Percentiles rank a stretch among this genome's conserved stretches.
Evolutionary conservation across 306 rosid genomes (phyloP).

Genomic region (Fragaria iinumae): DNA sequence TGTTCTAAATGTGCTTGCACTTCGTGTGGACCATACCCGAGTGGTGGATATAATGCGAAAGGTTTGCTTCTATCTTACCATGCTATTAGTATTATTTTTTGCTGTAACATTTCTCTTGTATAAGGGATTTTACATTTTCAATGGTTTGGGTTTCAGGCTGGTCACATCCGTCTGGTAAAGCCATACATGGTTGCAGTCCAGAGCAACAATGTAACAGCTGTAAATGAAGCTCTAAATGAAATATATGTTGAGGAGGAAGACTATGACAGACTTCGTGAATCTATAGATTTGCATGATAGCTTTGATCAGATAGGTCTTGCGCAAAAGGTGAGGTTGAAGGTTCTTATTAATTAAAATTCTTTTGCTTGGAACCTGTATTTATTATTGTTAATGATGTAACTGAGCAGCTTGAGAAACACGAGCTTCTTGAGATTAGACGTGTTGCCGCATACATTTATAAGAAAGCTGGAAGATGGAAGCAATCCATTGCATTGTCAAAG

Average conservation of each 20-base stretch:
- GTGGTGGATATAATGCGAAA: constrained; percentile 98
- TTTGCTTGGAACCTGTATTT: constrained; percentile 1
- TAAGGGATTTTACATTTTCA: not conserved
- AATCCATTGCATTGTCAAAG: constrained; percentile 94
- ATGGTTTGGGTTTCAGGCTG: constrained; percentile 60
- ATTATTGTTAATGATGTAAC: constrained; percentile 1
- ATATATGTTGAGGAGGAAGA: constrained; percentile 96
- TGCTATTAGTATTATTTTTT: not conserved
- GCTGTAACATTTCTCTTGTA: not conserved
- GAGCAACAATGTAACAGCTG: constrained; percentile 96
- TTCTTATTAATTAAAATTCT: not conserved
- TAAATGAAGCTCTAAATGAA: constrained; percentile 95
- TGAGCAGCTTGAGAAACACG: constrained; percentile 91
- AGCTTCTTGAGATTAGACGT: constrained; percentile 97
- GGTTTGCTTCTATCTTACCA: constrained; percentile 36
- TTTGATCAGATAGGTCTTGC: constrained; percentile 98
- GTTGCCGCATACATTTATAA: constrained; percentile 96
- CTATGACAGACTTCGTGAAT: constrained; percentile 91
- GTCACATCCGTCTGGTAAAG: constrained; percentile 86
- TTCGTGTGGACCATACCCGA: constrained; percentile 93
- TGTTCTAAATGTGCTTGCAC: constrained; percentile 92
- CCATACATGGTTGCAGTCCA: constrained; percentile 99
- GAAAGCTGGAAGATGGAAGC: constrained; percentile 98
- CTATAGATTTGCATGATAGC: constrained; percentile 89
- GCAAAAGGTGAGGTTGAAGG: constrained; percentile 64